Evolutionary conservation across 225 moss, liverwort and hornwort genomes (phyloP), one percentile per base, ranked within the genome.

Genomic region (Thuidium tamariscinum): DNA sequence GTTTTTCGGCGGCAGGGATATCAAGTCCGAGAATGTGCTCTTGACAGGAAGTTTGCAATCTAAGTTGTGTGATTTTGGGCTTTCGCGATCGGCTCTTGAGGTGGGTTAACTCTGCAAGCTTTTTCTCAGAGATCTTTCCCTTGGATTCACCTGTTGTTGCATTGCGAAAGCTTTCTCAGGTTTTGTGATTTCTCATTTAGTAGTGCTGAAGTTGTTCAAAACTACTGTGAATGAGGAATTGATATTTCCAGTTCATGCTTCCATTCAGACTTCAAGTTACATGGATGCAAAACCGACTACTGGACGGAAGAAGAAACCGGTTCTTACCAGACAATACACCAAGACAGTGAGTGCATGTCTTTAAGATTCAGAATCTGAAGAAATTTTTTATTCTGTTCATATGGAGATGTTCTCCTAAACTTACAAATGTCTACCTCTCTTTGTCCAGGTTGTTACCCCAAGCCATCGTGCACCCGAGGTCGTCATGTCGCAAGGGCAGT

Each of bases 401-500:
- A 19, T 52, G 68, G 32, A 74, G 32, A 17, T 79, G 52, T 74
- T 46, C 26, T 60, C 74, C 46, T 32, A 74, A 82, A 77, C 72
- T 82, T 49, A 78, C 46, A 18, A 68, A 79, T 85, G 21, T 52
- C 34, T 52, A 64, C 64, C 64, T 84, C 49, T 81, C 42, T 41
- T 80, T 81, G 63, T 78, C 77, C 89, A 94, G 97, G 97, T 98
- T 64, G 97, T 98, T 71, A 98, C 97, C 70, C 97, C 97, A 59
- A 98, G 97, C 69, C 96, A 98, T 88, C 95, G 97, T 87, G 97
- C 97, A 77, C 97, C 97, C 48, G 97, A 98, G 90, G 97, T 98
- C 82, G 93, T 98, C 52, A 98, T 98, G 96, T 98, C 97, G 44
- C 96, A 96, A 89, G 97, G 97, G 85, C 95, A 98, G 82, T 98